phyloP scores from a whole-genome alignment of 305 asterid species.

The Withania somnifera region DNA sequence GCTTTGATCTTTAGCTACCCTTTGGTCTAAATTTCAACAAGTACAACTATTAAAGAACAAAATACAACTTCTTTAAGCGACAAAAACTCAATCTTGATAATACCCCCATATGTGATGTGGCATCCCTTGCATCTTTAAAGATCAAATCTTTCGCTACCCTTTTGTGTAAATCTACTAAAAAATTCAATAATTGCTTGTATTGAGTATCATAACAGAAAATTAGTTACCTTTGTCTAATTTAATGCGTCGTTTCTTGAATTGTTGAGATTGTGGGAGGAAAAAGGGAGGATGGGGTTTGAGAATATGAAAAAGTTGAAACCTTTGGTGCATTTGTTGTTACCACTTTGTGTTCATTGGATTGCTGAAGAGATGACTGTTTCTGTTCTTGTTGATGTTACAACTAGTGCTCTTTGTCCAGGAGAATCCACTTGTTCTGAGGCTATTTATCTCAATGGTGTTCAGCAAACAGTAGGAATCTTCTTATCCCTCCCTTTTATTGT shows the following conservation, averaged over 20 bases:
- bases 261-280: background rate
- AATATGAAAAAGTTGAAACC: conserved; percentile 43
- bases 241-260: background rate
- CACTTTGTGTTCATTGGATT: conserved; percentile 72
- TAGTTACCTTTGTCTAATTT: background rate
- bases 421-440: conserved; percentile 57
- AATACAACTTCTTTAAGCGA: conserved; percentile 13
- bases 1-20: background rate
- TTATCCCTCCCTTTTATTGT: background rate
- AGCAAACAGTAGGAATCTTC: conserved; percentile 54
- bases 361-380: conserved; percentile 92
- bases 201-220: background rate
- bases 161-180: background rate
- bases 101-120: background rate
- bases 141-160: background rate
- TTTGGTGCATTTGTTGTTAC: conserved; percentile 48
- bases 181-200: background rate
- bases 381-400: conserved; percentile 84
- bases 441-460: conserved; percentile 77
- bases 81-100: background rate
- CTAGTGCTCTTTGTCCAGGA: conserved; percentile 72
- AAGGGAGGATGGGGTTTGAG: conserved; percentile 20
- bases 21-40: background rate
- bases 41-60: conserved; percentile 11
- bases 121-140: background rate